phyloP scores from a whole-genome alignment of 78 protist species.

The Acrasis kona region DNA sequence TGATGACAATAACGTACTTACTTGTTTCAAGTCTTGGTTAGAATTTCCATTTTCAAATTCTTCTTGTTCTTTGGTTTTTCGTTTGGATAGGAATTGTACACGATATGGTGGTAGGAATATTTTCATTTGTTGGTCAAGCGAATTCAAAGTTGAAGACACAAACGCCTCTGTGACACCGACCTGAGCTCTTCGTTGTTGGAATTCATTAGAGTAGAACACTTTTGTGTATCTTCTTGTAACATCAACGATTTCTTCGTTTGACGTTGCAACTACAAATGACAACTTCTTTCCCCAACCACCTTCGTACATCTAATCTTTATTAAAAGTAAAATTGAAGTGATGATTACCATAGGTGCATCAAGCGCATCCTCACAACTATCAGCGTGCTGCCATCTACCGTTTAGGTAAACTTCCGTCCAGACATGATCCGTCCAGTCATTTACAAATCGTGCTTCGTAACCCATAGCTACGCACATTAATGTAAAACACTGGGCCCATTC shows the following conservation, averaged over 20 bases:
- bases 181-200: neutral
- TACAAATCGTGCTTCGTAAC: conserved; percentile 50
- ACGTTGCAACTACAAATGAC: conserved; percentile 60
- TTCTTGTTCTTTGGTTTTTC: neutral
- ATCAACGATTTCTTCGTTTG: conserved; percentile 1
- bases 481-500: conserved; percentile 82
- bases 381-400: conserved; percentile 43
- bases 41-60: no score
- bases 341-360: no score
- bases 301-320: conserved; percentile 65
- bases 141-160: neutral
- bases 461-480: conserved; percentile 45
- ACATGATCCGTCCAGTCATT: conserved; percentile 86
- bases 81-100: neutral
- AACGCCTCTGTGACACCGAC: neutral
- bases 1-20: no score
- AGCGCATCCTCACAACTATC: conserved; percentile 47
- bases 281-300: conserved; percentile 80
- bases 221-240: conserved; percentile 30
- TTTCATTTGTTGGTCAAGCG: neutral
- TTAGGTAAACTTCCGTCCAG: conserved; percentile 68
- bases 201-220: neutral
- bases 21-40: neutral
- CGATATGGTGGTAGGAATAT: neutral
- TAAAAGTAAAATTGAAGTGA: no score